Base-by-base conservation (phyloP, 2,329 filamentous ascomycete genomes). In the Neonectria neomacrospora region DNA sequence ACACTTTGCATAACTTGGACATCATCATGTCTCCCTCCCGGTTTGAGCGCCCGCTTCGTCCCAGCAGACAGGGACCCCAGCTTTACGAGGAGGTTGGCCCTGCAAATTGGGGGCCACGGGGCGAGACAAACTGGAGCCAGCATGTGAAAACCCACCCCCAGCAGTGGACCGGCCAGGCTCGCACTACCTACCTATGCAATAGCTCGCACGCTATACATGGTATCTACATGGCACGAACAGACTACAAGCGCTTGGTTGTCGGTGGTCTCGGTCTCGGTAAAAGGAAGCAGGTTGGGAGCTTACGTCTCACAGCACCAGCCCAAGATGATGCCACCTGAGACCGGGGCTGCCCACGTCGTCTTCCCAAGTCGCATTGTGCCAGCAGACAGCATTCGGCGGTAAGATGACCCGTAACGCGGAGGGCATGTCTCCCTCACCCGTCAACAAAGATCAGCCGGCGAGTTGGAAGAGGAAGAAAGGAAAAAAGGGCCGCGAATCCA, bases 1-100 rank as follows among this genome's bases (percentile, higher is more conserved):
- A 71, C 69, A 66, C 63, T 71, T 53, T 59, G 56, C 48, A 59
- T 53, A 39, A 54, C 50, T 51, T 22, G 47, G 45, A 28, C 42
- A 26, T n/a, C 51, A 26, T 55, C 37, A 42, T 50, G 48, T 52
- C 44, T 52, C 58, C 54, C 53, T 30, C 54, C 22, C 20, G n/a
- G n/a, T 41, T 51, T 50, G 26, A 28, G 45, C 28, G 12, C 16
- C 48, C 32, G n/a, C 18, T 8, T 18, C 30, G n/a, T 45, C n/a
- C 42, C 42, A 47, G 26, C 23, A 47, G 34, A 37, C 37, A 32
- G 18, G 47, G 16, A 20, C 47, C 47, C 47, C 30, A 12, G 47
- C 26, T 30, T 26, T 8, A 30, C 47, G 26, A 50, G 16, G 45
- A 22, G 47, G 47, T 30, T 50, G 47, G 28, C 28, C 28, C 12